Conservation (phyloP, 2,329 filamentous ascomycete species). For the Ploettnerulaceae sp. region DNA sequence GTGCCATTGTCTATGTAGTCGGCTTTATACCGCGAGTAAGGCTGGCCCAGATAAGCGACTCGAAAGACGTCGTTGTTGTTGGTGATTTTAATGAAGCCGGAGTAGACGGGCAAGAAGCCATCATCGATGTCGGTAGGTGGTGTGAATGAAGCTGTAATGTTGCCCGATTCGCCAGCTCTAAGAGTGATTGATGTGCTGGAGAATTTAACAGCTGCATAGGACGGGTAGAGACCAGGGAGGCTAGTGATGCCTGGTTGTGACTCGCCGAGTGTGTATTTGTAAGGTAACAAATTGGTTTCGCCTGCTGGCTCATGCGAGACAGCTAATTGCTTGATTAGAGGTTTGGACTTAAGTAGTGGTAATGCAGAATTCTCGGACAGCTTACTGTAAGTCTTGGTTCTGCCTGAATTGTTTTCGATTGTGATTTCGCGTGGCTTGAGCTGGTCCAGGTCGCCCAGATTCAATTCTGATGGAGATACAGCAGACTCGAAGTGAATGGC, state of each 20-base stretch:
- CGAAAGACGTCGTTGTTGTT: background rate
- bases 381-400: background rate
- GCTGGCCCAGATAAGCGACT: background rate
- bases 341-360: no score
- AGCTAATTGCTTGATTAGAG: background rate
- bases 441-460: slow-evolving; percentile 16
- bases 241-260: background rate
- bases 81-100: background rate
- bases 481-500: background rate
- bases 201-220: background rate
- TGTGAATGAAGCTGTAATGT: slow-evolving; percentile 23
- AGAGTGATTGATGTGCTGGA: slow-evolving; percentile 16
- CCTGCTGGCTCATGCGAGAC: background rate
- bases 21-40: background rate
- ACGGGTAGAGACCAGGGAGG: background rate
- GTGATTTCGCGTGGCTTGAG: slow-evolving; percentile 6
- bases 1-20: background rate
- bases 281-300: background rate
- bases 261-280: background rate
- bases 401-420: background rate
- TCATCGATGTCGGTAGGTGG: slow-evolving; percentile 1
- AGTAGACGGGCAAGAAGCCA: background rate
- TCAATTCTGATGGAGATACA: slow-evolving; percentile 21
- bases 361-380: background rate
- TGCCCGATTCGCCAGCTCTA: slow-evolving; percentile 18